Evolutionary conservation across 805 yeast genomes (phyloP).

Genomic region (Candida argentea): DNA sequence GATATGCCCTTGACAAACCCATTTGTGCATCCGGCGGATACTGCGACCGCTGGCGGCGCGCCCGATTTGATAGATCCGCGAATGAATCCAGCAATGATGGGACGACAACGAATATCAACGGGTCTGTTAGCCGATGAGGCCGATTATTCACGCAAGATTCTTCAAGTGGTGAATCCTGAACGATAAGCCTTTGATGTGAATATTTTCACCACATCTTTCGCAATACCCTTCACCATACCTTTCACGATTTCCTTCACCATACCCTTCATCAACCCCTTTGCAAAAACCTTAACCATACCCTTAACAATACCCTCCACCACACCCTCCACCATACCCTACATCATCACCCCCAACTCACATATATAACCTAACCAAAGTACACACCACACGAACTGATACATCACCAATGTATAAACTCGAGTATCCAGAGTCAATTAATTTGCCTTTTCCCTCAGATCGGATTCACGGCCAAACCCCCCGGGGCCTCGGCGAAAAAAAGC

Average conservation of each 20-base stretch:
- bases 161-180: conserved; percentile 87
- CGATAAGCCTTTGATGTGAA: conserved; percentile 15
- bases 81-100: conserved; percentile 66
- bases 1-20: conserved; percentile 43
- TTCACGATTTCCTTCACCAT: conserved; percentile 5
- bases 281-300: conserved; percentile 28
- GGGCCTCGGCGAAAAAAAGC: too few species aligned
- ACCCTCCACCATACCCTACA: too few species aligned
- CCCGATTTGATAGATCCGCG: conserved; percentile 42
- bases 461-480: too few species aligned
- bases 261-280: conserved; percentile 45
- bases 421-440: too few species aligned
- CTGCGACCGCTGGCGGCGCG: conserved; percentile 13
- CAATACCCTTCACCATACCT: conserved; percentile 8
- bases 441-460: too few species aligned
- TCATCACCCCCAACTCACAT: too few species aligned
- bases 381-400: too few species aligned
- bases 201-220: background rate
- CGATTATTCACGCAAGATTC: conserved; percentile 68
- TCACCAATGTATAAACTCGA: too few species aligned
- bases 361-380: too few species aligned
- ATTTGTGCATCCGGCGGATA: conserved; percentile 51
- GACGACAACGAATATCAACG: conserved; percentile 73
- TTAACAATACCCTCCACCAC: conserved; percentile 13
- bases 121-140: conserved; percentile 84